Percentiles rank a stretch among this genome's conserved stretches.
Evolutionary conservation across 306 rosid species (phyloP).

Genomic region (Cucurbita argyrosperma): DNA sequence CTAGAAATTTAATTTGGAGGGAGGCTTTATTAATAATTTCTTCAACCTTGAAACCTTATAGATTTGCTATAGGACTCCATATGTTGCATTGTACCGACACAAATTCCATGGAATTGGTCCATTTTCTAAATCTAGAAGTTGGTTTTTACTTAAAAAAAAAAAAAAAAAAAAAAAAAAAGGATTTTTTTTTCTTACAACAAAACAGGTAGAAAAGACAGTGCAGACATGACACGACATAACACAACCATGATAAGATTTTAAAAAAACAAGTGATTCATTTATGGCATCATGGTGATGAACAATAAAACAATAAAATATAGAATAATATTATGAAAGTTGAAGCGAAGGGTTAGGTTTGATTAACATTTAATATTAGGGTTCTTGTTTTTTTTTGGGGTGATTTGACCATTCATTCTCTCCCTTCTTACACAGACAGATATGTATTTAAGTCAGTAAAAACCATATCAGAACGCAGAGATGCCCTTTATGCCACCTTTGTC

Average conservation of each 20-base stretch:
- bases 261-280: not conserved
- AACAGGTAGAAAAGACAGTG: not conserved
- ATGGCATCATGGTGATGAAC: not conserved
- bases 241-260: not conserved
- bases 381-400: conserved; percentile 16
- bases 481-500: conserved; percentile 71
- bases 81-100: not conserved
- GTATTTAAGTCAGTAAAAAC: conserved; percentile 65
- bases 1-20: too few species aligned
- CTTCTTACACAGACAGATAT: conserved; percentile 53
- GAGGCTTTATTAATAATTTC: too few species aligned
- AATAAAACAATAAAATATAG: not conserved
- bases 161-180: too few species aligned
- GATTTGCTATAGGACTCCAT: too few species aligned
- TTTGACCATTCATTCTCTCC: conserved; percentile 85
- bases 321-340: not conserved
- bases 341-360: not conserved
- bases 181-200: not conserved
- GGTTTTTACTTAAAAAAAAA: too few species aligned
- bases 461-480: conserved; percentile 40
- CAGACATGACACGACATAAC: conserved; percentile 1
- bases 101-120: not conserved
- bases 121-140: not conserved
- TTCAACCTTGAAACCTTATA: too few species aligned
- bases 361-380: not conserved